These are phyloP conservation scores for Pholiota molesta DNA, from an alignment of 768 basidiomycete genomes.

Conservation along the genomic window DNA sequence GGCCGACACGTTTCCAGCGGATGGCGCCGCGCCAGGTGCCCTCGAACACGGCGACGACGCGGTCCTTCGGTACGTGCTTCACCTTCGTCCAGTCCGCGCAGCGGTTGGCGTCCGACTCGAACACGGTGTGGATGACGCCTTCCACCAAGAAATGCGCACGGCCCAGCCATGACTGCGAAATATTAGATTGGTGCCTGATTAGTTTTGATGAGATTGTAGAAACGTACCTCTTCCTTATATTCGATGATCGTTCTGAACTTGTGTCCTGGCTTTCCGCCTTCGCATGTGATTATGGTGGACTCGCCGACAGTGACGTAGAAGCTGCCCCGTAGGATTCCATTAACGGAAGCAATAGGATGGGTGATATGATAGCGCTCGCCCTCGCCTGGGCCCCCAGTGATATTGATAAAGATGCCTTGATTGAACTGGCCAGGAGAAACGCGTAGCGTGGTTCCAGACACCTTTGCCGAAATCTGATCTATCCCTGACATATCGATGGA, in stretches of 20 bases:
- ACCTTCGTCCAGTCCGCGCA: conserved; percentile 77
- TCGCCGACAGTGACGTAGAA: conserved; percentile 91
- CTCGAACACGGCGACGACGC: conserved; percentile 80
- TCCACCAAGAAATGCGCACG: conserved; percentile 83
- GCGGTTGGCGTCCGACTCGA: conserved; percentile 61
- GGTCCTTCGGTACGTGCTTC: conserved; percentile 85
- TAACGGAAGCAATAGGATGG: conserved; percentile 88
- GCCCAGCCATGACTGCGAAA: conserved; percentile 81
- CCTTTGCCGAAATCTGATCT: conserved; percentile 93
- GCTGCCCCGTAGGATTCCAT: conserved; percentile 88
- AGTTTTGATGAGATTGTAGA: not conserved
- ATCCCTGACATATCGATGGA: conserved; percentile 75
- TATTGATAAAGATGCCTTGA: conserved; percentile 83
- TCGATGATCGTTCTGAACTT: conserved; percentile 84
- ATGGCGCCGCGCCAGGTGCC: conserved; percentile 88
- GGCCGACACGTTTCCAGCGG: conserved; percentile 70
- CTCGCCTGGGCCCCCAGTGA: conserved; percentile 72
- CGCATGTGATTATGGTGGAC: conserved; percentile 79
- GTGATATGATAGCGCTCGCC: conserved; percentile 88
- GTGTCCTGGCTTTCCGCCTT: conserved; percentile 61
- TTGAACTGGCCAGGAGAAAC: conserved; percentile 84
- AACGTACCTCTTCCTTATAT: conserved; percentile 92
- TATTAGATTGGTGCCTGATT: not conserved
- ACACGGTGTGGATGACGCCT: conserved; percentile 87
- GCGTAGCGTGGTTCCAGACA: conserved; percentile 85